Conservation (phyloP, 176 grass and related monocot genomes). For the Ensete glaucum region DNA sequence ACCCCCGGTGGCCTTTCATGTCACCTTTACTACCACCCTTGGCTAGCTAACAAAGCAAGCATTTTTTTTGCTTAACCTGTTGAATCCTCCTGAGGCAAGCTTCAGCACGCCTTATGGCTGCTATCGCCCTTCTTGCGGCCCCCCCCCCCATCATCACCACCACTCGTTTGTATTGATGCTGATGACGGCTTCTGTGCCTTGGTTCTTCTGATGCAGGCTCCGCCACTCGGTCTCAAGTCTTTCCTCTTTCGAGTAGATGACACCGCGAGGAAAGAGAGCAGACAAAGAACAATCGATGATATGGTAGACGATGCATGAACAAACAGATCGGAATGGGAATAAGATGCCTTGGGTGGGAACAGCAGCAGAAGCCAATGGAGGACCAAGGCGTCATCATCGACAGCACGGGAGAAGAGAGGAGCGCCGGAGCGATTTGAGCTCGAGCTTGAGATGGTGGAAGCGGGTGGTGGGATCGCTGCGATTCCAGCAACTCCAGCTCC, state of each 20-base stretch:
- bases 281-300: not conserved
- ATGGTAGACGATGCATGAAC: constrained; percentile 9
- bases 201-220: not conserved
- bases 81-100: constrained; percentile 64
- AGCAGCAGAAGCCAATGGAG: constrained; percentile 4
- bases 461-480: constrained; percentile 43
- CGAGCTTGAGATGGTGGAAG: constrained; percentile 61
- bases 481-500: constrained; percentile 77
- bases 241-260: constrained; percentile 67
- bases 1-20: no score
- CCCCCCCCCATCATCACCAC: not conserved
- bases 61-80: constrained; percentile 35
- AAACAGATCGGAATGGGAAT: not conserved
- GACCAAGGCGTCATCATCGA: not conserved
- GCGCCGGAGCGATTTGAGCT: constrained; percentile 39
- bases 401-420: not conserved
- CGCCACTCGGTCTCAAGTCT: constrained; percentile 15
- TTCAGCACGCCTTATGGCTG: constrained; percentile 49
- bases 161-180: constrained; percentile 1
- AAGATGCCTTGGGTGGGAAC: not conserved
- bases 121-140: not conserved
- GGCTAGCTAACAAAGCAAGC: constrained; percentile 15
- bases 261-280: constrained; percentile 18
- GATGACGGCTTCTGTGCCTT: not conserved
- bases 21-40: no score